Evolutionary conservation across 495 filamentous ascomycete species (phyloP).

Genomic region (Umbilicaria muhlenbergii): DNA sequence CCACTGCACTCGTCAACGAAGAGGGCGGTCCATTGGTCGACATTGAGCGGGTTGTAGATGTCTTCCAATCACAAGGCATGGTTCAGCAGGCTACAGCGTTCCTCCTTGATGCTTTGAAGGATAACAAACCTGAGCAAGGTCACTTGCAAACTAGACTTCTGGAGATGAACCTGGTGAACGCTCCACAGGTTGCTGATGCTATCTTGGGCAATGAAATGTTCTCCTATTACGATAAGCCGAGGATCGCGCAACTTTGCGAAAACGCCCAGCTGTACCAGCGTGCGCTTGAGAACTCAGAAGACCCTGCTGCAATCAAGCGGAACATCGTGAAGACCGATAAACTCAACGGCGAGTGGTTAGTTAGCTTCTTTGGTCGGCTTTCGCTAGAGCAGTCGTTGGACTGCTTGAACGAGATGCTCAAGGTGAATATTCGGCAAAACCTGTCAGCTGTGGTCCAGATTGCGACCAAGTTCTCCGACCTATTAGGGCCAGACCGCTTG

Average conservation of each 20-base stretch:
- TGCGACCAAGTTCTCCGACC: conserved; percentile 94
- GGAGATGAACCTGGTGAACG: conserved; percentile 96
- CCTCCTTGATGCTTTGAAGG: conserved; percentile 83
- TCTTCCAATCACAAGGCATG: conserved; percentile 96
- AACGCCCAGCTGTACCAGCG: conserved; percentile 73
- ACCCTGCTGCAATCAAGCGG: conserved; percentile 78
- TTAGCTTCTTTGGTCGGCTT: conserved; percentile 81
- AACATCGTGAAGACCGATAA: conserved; percentile 68
- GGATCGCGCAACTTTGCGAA: conserved; percentile 82
- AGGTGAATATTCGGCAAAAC: conserved; percentile 90
- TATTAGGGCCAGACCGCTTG: conserved; percentile 74
- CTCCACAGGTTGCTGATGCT: conserved; percentile 92
- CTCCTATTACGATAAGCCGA: conserved; percentile 79
- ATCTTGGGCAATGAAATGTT: conserved; percentile 98
- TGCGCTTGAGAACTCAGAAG: conserved; percentile 88
- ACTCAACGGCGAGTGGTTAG: conserved; percentile 77
- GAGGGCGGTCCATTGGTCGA: conserved; percentile 76
- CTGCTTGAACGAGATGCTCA: conserved; percentile 90
- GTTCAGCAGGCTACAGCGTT: conserved; percentile 95
- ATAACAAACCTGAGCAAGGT: conserved; percentile 86
- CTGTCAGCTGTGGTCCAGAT: conserved; percentile 86
- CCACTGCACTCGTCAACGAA: conserved; percentile 69
- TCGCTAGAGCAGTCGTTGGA: conserved; percentile 91
- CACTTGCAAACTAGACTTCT: conserved; percentile 84
- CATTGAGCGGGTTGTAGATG: conserved; percentile 86